phyloP scores from a whole-genome alignment of 1,284 basidiomycete species.

The Moniliophthora roreri region DNA sequence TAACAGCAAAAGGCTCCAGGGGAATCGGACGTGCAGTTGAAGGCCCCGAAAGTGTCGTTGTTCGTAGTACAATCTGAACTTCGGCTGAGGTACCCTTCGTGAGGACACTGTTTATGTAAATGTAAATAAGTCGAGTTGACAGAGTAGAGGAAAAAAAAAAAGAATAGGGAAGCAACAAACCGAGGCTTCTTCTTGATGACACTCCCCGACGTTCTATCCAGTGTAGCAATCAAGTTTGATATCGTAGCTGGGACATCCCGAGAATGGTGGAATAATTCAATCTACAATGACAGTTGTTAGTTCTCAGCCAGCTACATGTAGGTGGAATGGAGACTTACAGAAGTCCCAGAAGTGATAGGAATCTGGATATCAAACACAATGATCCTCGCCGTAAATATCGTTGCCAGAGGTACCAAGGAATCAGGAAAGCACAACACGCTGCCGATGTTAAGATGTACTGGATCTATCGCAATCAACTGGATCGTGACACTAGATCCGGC shows the following conservation, averaged over 20 bases:
- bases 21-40: slow-evolving; percentile 65
- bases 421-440: slow-evolving; percentile 83
- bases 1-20: slow-evolving; percentile 83
- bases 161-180: slow-evolving; percentile 37
- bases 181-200: slow-evolving; percentile 81
- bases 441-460: slow-evolving; percentile 85
- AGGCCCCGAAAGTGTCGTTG: slow-evolving; percentile 49
- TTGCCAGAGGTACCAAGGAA: slow-evolving; percentile 73
- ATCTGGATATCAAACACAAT: slow-evolving; percentile 93
- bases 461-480: slow-evolving; percentile 83
- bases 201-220: slow-evolving; percentile 79
- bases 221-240: slow-evolving; percentile 72
- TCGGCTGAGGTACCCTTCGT: slow-evolving; percentile 83
- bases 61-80: slow-evolving; percentile 78
- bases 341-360: slow-evolving; percentile 86
- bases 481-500: slow-evolving; percentile 90
- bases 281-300: slow-evolving; percentile 37
- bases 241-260: slow-evolving; percentile 89
- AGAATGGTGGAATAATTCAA: slow-evolving; percentile 95
- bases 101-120: slow-evolving; percentile 67
- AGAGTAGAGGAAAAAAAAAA: background rate
- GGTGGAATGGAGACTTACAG: slow-evolving; percentile 46
- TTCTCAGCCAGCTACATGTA: background rate
- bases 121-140: slow-evolving; percentile 1
- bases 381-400: slow-evolving; percentile 81